A percentile compares a stretch with the other conserved stretches of the same genome.
Conservation (phyloP, 2,329 filamentous ascomycete species). For the Microdochium trichocladiopsis region DNA sequence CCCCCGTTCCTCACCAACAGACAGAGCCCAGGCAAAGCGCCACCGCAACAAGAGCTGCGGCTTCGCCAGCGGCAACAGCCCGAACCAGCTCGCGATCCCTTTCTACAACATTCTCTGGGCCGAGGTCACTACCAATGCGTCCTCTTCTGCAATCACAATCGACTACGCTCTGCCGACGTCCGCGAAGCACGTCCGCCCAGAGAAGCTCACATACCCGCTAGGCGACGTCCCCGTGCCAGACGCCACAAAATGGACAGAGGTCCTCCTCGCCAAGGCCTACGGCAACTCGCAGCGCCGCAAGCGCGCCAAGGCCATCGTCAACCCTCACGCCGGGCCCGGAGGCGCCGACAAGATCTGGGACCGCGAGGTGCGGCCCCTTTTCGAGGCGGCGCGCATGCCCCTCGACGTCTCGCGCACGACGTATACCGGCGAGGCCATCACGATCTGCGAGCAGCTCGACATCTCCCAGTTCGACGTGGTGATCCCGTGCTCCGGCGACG, state of each 20-base stretch:
- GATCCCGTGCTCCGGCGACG: slow-evolving; percentile 86
- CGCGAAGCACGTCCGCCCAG: slow-evolving; percentile 52
- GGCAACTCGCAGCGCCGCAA: slow-evolving; percentile 60
- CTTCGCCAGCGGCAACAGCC: slow-evolving; percentile 10
- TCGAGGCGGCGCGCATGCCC: slow-evolving; percentile 72
- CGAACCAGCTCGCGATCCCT: slow-evolving; percentile 42
- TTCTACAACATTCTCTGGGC: slow-evolving; percentile 85
- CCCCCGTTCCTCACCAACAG: slow-evolving; percentile 9
- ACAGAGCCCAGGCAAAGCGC: slow-evolving; percentile 11
- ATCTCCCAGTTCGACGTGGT: slow-evolving; percentile 78
- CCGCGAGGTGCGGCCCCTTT: slow-evolving; percentile 70
- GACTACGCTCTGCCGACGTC: slow-evolving; percentile 60
- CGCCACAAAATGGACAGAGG: slow-evolving; percentile 54
- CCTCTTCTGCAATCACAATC: slow-evolving; percentile 47
- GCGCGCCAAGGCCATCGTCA: slow-evolving; percentile 81
- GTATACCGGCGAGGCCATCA: slow-evolving; percentile 68
- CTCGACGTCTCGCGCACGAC: slow-evolving; percentile 68
- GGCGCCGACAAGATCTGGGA: slow-evolving; percentile 66
- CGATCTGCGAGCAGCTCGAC: slow-evolving; percentile 69
- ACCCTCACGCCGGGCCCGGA: slow-evolving; percentile 84
- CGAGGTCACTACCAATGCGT: slow-evolving; percentile 26
- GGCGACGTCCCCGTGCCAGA: slow-evolving; percentile 30
- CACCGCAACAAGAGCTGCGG: slow-evolving; percentile 16
- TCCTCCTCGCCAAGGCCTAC: slow-evolving; percentile 65
- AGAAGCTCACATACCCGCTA: slow-evolving; percentile 55